These are phyloP conservation scores for Coemansia umbellata DNA, from an alignment of 192 early-diverging fungal genomes.

Conservation along the genomic window DNA sequence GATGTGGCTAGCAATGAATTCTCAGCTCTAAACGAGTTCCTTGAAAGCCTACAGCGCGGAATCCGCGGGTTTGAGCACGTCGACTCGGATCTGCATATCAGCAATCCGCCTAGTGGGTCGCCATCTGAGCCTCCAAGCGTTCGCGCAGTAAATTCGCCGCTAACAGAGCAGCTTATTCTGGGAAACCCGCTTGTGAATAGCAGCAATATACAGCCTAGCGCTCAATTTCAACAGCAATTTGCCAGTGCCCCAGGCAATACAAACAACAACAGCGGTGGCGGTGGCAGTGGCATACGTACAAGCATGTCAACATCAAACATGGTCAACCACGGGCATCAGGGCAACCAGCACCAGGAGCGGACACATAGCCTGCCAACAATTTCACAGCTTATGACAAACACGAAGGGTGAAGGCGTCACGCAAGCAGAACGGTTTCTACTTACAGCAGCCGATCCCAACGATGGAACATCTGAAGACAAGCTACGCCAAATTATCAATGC, in stretches of 20 bases:
- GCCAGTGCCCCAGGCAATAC: not conserved
- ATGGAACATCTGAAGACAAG: conserved; percentile 82
- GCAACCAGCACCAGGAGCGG: conserved; percentile 4
- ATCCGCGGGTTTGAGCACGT: conserved; percentile 15
- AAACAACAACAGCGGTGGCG: not conserved
- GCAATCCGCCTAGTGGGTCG: conserved; percentile 29
- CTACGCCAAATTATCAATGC: conserved; percentile 89
- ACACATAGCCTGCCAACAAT: conserved; percentile 33
- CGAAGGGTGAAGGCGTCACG: conserved; percentile 68
- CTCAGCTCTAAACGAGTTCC: conserved; percentile 41
- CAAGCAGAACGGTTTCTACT: conserved; percentile 68
- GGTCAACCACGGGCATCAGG: not conserved
- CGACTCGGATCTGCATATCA: conserved; percentile 12
- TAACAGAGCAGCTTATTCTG: conserved; percentile 8
- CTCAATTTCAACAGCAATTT: not conserved
- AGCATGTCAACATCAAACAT: not conserved
- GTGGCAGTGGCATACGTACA: not conserved
- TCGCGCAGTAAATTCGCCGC: conserved; percentile 21
- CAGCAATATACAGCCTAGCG: conserved; percentile 3
- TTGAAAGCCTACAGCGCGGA: conserved; percentile 42
- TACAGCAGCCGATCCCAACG: conserved; percentile 87
- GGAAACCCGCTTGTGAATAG: not conserved
- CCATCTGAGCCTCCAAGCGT: conserved; percentile 26
- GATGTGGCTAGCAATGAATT: conserved; percentile 46
- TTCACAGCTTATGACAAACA: conserved; percentile 29